Conservation (phyloP, 2,329 filamentous ascomycete genomes). For the Aspergillus chevalieri region DNA sequence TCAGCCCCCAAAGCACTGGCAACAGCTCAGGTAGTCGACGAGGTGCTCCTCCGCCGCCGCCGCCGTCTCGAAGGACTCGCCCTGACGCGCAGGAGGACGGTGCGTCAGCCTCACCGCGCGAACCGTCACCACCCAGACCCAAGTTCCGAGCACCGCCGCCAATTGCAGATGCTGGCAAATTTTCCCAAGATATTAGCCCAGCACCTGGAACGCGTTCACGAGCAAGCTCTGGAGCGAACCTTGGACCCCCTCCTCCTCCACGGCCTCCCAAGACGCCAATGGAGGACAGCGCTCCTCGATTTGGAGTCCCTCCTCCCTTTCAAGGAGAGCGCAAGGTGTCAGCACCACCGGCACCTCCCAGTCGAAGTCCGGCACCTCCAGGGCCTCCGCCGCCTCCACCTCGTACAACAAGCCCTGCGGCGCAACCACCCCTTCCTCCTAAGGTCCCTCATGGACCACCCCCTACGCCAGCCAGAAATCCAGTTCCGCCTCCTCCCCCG, state of each 20-base stretch:
- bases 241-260: constrained; percentile 62
- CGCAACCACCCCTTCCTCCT: constrained; percentile 46
- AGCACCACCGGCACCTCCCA: constrained; percentile 67
- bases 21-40: constrained; percentile 45
- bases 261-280: constrained; percentile 65
- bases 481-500: constrained; percentile 42
- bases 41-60: constrained; percentile 57
- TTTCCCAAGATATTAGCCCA: constrained; percentile 47
- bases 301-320: constrained; percentile 76
- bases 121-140: constrained; percentile 64
- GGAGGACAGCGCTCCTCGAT: constrained; percentile 59
- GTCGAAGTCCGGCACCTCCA: constrained; percentile 51
- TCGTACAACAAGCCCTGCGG: constrained; percentile 39
- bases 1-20: constrained; percentile 60
- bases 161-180: constrained; percentile 83
- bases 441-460: constrained; percentile 44
- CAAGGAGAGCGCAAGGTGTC: constrained; percentile 56
- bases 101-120: constrained; percentile 57
- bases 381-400: constrained; percentile 63
- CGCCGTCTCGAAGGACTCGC: constrained; percentile 43
- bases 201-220: constrained; percentile 42
- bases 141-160: constrained; percentile 82
- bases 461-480: constrained; percentile 49
- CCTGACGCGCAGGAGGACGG: constrained; percentile 50
- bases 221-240: constrained; percentile 44